phyloP scores from a whole-genome alignment of 306 rosid genomes.

The Cicer cuneatum region DNA sequence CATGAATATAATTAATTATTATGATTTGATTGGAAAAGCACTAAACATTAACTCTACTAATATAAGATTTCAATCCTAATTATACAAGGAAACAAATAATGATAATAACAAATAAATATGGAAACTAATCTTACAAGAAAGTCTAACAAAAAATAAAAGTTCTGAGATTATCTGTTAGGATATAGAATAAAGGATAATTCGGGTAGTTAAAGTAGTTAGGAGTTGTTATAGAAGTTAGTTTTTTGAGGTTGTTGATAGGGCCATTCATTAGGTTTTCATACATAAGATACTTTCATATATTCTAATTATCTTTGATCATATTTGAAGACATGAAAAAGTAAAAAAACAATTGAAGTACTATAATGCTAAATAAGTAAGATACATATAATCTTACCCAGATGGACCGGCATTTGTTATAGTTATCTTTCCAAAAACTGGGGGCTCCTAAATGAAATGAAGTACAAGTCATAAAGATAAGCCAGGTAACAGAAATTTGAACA shows the following conservation, averaged over 20 bases:
- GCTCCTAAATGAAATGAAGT: slow-evolving; percentile 67
- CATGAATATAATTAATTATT: not conserved
- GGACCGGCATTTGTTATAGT: slow-evolving; percentile 57
- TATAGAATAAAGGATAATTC: too few relatives aligned
- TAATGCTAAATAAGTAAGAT: not conserved
- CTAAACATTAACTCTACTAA: not conserved
- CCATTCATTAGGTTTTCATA: too few relatives aligned
- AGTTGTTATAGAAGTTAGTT: too few relatives aligned
- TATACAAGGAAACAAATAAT: not conserved
- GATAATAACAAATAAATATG: not conserved
- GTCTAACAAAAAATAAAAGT: not conserved
- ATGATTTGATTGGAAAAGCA: not conserved
- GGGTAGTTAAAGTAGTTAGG: too few relatives aligned
- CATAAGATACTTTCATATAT: not conserved
- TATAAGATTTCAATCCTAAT: not conserved
- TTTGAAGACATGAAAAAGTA: slow-evolving; percentile 13
- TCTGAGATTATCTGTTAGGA: too few relatives aligned
- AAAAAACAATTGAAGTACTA: not conserved
- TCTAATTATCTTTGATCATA: slow-evolving; percentile 1
- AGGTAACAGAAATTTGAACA: slow-evolving; percentile 42
- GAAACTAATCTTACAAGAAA: not conserved
- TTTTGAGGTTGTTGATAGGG: too few relatives aligned
- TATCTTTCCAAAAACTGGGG: slow-evolving; percentile 88
- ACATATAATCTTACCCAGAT: slow-evolving; percentile 67
- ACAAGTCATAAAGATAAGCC: slow-evolving; percentile 42